Conservation (phyloP, 2,329 filamentous ascomycete genomes). For the Mollisiaceae sp. region DNA sequence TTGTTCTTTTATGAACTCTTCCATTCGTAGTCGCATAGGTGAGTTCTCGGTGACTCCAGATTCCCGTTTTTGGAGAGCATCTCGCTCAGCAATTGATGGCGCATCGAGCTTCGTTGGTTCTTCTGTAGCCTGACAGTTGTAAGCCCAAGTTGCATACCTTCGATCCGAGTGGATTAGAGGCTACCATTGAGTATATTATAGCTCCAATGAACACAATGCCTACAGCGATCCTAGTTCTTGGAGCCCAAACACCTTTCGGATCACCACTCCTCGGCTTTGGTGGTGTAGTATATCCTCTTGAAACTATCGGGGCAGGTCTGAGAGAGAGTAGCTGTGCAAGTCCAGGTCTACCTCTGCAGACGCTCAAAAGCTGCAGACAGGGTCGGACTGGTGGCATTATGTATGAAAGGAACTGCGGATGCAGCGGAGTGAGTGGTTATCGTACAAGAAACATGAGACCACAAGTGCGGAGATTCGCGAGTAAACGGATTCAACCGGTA, state of each 20-base stretch:
- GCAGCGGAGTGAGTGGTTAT: conserved; percentile 26
- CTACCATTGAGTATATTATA: conserved; percentile 57
- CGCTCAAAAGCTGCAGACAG: conserved; percentile 29
- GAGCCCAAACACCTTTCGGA: conserved; percentile 45
- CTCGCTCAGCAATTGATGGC: conserved; percentile 81
- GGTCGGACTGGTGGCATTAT: conserved; percentile 34
- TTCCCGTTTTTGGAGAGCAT: conserved; percentile 80
- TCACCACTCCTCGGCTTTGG: conserved; percentile 27
- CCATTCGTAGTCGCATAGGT: conserved; percentile 97
- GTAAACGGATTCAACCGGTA: conserved; percentile 12
- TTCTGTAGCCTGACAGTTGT: conserved; percentile 40
- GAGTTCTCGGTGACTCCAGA: conserved; percentile 75
- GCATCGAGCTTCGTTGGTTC: conserved; percentile 56
- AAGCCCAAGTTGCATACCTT: conserved; percentile 25
- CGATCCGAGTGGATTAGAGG: neutral
- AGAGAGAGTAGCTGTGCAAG: conserved; percentile 29
- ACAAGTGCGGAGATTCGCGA: conserved; percentile 32
- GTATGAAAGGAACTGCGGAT: conserved; percentile 24
- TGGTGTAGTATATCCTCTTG: neutral
- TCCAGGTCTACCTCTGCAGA: conserved; percentile 29
- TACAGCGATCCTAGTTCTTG: conserved; percentile 53
- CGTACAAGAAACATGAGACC: conserved; percentile 36
- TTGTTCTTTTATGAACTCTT: conserved; percentile 91
- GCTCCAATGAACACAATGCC: conserved; percentile 54
- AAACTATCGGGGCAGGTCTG: conserved; percentile 32